These are phyloP conservation scores for Cladosporium sp. DNA, from an alignment of 2,329 filamentous ascomycete species.

Conservation along the genomic window DNA sequence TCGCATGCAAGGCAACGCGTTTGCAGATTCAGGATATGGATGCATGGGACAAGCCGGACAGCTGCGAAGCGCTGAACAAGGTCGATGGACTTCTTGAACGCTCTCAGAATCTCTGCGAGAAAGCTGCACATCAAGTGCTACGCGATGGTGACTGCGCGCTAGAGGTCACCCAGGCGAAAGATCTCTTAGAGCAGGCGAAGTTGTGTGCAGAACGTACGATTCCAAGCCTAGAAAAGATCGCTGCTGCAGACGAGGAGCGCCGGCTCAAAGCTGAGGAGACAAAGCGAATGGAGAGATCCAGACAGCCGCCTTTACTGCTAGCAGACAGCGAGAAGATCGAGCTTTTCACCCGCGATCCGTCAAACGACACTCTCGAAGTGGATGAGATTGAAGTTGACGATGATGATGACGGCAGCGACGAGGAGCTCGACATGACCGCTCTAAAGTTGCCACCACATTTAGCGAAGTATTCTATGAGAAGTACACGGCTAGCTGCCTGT, in stretches of 20 bases:
- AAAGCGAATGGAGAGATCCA: constrained; percentile 13
- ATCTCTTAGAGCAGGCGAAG: constrained; percentile 60
- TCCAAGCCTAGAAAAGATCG: constrained; percentile 19
- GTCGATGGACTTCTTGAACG: constrained; percentile 75
- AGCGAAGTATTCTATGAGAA: constrained; percentile 15
- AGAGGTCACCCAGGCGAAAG: constrained; percentile 67
- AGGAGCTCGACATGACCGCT: constrained; percentile 7
- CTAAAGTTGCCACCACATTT: constrained; percentile 8
- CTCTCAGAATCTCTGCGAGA: constrained; percentile 77
- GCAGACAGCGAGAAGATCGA: constrained; percentile 16
- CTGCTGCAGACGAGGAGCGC: constrained; percentile 23
- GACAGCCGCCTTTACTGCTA: background rate
- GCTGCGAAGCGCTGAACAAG: constrained; percentile 47
- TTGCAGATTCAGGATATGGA: background rate
- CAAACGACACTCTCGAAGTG: constrained; percentile 1
- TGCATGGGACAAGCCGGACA: constrained; percentile 14
- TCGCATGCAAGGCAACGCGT: background rate
- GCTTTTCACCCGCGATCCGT: constrained; percentile 3
- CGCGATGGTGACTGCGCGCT: constrained; percentile 78
- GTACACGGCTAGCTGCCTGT: constrained; percentile 14
- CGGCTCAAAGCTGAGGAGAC: constrained; percentile 22
- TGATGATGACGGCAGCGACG: constrained; percentile 4
- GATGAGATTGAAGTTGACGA: constrained; percentile 10
- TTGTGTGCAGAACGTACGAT: constrained; percentile 40
- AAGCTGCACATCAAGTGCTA: constrained; percentile 84